A percentile compares a stretch with the other conserved stretches of the same genome.
Conservation (phyloP, 495 filamentous ascomycete species). For the Xylaria grammica region DNA sequence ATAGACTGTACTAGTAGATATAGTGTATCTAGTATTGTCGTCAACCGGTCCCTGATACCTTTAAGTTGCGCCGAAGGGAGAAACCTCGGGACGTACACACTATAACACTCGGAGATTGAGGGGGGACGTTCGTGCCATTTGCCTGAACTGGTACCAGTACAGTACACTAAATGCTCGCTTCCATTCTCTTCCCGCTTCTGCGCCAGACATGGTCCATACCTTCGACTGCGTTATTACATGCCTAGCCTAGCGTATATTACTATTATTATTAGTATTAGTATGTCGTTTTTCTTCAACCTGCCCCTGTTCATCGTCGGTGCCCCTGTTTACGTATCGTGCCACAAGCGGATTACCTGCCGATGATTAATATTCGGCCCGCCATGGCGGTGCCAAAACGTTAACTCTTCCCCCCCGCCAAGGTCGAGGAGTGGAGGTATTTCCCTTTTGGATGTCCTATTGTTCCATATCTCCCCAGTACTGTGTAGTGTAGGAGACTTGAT, state of each 20-base stretch:
- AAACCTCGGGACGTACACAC: background rate
- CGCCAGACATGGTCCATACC: background rate
- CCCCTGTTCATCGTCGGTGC: background rate
- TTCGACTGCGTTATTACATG: background rate
- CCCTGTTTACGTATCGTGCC: constrained; percentile 2
- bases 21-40: too few species aligned
- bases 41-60: too few species aligned
- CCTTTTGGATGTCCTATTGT: constrained; percentile 1
- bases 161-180: background rate
- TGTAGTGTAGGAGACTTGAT: background rate
- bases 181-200: background rate
- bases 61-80: background rate
- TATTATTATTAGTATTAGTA: constrained; percentile 8
- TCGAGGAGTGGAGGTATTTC: constrained; percentile 2
- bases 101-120: constrained; percentile 1
- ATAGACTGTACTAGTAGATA: too few species aligned
- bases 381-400: constrained; percentile 17
- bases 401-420: background rate
- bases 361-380: constrained; percentile 31
- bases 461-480: background rate
- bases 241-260: background rate
- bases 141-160: background rate
- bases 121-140: background rate
- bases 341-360: constrained; percentile 35
- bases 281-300: constrained; percentile 4